phyloP scores from a whole-genome alignment of 495 filamentous ascomycete genomes.

The Pyronema omphalodes region DNA sequence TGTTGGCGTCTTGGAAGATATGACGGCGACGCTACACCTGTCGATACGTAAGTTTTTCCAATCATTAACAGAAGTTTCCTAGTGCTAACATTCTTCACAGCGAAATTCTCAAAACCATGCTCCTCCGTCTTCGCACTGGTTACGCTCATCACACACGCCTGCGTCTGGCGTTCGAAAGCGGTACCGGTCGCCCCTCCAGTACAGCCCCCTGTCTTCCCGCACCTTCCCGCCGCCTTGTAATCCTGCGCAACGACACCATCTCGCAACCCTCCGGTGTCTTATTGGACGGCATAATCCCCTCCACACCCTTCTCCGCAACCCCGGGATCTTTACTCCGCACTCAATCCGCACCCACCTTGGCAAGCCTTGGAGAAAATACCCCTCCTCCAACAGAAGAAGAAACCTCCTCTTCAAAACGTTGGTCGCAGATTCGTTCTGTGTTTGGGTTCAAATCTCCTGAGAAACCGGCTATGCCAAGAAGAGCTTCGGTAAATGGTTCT shows the following conservation, averaged over 20 bases:
- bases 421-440: conserved; percentile 18
- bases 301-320: conserved; percentile 26
- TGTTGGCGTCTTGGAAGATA: conserved; percentile 84
- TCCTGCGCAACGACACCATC: conserved; percentile 70
- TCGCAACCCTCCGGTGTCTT: conserved; percentile 32
- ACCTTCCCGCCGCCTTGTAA: conserved; percentile 77
- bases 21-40: conserved; percentile 43
- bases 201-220: conserved; percentile 74
- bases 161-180: conserved; percentile 41
- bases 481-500: no score
- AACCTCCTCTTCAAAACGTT: conserved; percentile 12
- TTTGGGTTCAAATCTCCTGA: conserved; percentile 12
- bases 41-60: conserved; percentile 46
- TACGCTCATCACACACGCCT: conserved; percentile 70
- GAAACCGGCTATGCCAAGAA: neutral
- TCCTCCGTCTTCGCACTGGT: conserved; percentile 46
- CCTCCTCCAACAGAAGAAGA: conserved; percentile 9
- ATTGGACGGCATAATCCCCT: conserved; percentile 24
- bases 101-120: conserved; percentile 52
- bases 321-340: conserved; percentile 13
- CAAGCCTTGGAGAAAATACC: conserved; percentile 10
- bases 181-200: conserved; percentile 41
- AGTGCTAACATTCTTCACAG: conserved; percentile 16
- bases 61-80: neutral
- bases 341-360: conserved; percentile 6